Base-by-base conservation (phyloP, 2,329 filamentous ascomycete species). In the Aspergillus ibericus region DNA sequence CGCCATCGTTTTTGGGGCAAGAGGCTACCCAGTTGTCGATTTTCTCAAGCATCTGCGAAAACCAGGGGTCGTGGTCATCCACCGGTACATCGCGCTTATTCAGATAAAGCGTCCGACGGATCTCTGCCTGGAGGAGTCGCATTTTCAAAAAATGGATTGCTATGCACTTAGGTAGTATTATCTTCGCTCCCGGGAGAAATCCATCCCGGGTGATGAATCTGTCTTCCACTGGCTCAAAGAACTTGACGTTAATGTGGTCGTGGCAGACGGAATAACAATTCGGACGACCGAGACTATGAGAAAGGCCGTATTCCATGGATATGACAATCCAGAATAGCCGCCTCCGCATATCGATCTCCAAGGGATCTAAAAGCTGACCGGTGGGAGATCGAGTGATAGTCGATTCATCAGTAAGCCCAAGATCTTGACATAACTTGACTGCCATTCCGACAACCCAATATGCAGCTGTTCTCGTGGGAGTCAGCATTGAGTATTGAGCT, bases 131-230 rank as follows among this genome's bases (percentile, higher is more conserved):
- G 12, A 93, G 80, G 58, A 96, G 76, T 56, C 92, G 84, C 91
- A 97, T 96, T 71, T 91, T 93, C 79, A 92, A 92, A 68, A 96
- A 95, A 72, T 99, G 93, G 61, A 97, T 92, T 2, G 92, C 88
- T 25, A 96, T 88, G 67, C 91, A 85, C 74, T 99, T 99, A 70
- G 90, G 91, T 65, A 93, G 83, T 36, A 90, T 91, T 1, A 85
- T 82, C 5, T 88, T 88, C 1, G 88, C 90, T 10, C 80, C 82
- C 0, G 87, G 83, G 20, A 86, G 78, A 57, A 97, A 89, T 2
- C 92, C 93, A 34, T 88, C 81, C 1, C 85, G 81, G 1, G 88
- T 93, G 66, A 99, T 97, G 73, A 89, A 88, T 52, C 87, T 83
- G 75, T 99, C 95, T 66, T 92, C 88, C 36, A 92, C 88, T 1